Base-by-base conservation (phyloP, 495 filamentous ascomycete species). In the Daldinia decipiens region DNA sequence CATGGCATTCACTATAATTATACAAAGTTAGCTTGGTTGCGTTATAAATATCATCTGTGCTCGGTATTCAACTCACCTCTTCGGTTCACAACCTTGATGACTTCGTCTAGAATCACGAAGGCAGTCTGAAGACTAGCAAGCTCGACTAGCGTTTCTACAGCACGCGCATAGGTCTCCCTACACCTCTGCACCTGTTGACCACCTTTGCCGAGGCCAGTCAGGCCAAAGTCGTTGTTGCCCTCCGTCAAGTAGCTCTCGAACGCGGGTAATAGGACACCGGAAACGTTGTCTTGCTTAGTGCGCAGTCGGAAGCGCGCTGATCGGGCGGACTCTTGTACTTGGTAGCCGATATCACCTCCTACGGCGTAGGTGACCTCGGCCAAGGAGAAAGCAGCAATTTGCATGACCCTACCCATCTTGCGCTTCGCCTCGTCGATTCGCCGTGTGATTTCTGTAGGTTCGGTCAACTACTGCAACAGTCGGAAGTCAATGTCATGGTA, bases 351-450 rank as follows among this genome's bases (percentile, higher is more conserved):
- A 74, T 97, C 93, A 77, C 94, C 93, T 64, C 96, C 96, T 13
- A 97, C 94, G 34, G 96, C 96, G 74, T 98, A 99, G 59, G 93
- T 97, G 34, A 98, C 96, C 86, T 98, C 96, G 59, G 95, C 96
- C 39, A 99, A 87, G 3, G 95, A 98, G 80, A 99, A 97, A 29
- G 96, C 93, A 12, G 95, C 95, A 79, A 99, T 95, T 77, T 98
- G 94, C 95, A 99, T 98, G 13, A 99, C 96, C 12, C 95, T 90
- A 47, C 95, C 95, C 95, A 99, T 99, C 85, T 99, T 99, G 69
- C 93, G 93, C 82, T 99, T 99, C 29, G 95, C 95, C 79, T 98
- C 95, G 83, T 98, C 95, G 81, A 99, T 98, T 62, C 95, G 93
- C 65, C 90, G 87, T 59, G 95, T 98, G 74, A 99, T 99, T 76